Evolutionary conservation across 2,329 filamentous ascomycete genomes (phyloP).

Genomic region (Xylariaceae sp.): DNA sequence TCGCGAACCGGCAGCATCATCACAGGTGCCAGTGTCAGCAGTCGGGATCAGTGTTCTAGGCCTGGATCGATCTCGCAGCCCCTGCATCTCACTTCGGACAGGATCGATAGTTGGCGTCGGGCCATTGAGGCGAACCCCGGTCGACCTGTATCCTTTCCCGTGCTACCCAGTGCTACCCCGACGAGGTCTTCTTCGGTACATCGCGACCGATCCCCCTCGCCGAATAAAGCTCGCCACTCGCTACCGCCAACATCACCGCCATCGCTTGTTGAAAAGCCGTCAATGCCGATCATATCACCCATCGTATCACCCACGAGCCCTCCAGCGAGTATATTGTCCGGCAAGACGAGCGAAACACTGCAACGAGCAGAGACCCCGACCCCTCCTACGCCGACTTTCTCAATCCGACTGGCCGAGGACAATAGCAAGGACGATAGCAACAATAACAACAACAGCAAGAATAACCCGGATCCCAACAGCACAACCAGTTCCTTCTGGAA

Average conservation of each 20-base stretch:
- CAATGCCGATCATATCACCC: constrained; percentile 23
- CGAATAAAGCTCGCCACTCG: constrained; percentile 37
- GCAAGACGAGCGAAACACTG: constrained; percentile 18
- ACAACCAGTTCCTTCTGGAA: constrained; percentile 53
- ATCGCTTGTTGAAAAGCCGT: constrained; percentile 32
- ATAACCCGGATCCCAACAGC: constrained; percentile 36
- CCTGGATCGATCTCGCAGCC: constrained; percentile 48
- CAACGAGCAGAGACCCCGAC: constrained; percentile 25
- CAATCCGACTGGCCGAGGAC: constrained; percentile 38
- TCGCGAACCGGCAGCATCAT: constrained; percentile 53
- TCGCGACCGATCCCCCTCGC: constrained; percentile 54
- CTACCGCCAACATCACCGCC: constrained; percentile 27
- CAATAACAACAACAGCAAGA: constrained; percentile 31
- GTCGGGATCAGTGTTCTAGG: constrained; percentile 42
- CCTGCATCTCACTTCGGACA: constrained; percentile 51
- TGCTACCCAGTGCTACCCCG: constrained; percentile 31
- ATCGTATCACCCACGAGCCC: constrained; percentile 35
- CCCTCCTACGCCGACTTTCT: constrained; percentile 54
- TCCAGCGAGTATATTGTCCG: constrained; percentile 32
- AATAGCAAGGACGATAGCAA: constrained; percentile 33
- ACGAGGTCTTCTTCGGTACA: constrained; percentile 26
- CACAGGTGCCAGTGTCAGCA: constrained; percentile 46
- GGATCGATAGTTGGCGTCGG: constrained; percentile 85
- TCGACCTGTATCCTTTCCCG: constrained; percentile 34
- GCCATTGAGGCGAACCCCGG: constrained; percentile 39